phyloP scores from a whole-genome alignment of 305 asterid genomes.

The Solanum chacoense region DNA sequence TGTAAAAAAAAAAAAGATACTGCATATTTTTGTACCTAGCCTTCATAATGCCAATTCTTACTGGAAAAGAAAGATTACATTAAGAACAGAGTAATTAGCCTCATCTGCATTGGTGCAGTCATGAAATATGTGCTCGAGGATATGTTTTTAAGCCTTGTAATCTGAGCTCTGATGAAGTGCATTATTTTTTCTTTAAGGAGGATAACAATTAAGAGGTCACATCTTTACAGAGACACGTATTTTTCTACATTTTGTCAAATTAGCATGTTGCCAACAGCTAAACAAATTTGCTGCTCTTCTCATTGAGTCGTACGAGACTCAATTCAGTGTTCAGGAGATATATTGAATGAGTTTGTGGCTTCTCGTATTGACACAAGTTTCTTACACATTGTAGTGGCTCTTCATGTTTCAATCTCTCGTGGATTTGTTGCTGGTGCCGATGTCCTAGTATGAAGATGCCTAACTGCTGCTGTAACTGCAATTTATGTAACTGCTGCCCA shows the following conservation, averaged over 20 bases:
- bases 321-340: background rate
- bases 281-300: background rate
- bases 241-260: background rate
- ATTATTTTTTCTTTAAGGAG: background rate
- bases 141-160: background rate
- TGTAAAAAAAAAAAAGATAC: background rate
- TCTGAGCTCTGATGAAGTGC: background rate
- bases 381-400: conserved; percentile 27
- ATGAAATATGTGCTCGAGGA: background rate
- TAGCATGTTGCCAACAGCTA: background rate
- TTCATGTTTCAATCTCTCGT: conserved; percentile 37
- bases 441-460: conserved; percentile 21
- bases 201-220: background rate
- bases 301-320: background rate
- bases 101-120: background rate
- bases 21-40: background rate
- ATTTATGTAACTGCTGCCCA: conserved; percentile 22
- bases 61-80: background rate
- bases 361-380: background rate
- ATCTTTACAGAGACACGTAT: background rate
- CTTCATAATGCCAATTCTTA: background rate
- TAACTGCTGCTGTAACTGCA: conserved; percentile 35
- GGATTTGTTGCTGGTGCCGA: conserved; percentile 32
- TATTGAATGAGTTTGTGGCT: background rate
- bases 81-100: background rate